Evolutionary conservation across 306 rosid species (phyloP).

Genomic region (Vicia faba): DNA sequence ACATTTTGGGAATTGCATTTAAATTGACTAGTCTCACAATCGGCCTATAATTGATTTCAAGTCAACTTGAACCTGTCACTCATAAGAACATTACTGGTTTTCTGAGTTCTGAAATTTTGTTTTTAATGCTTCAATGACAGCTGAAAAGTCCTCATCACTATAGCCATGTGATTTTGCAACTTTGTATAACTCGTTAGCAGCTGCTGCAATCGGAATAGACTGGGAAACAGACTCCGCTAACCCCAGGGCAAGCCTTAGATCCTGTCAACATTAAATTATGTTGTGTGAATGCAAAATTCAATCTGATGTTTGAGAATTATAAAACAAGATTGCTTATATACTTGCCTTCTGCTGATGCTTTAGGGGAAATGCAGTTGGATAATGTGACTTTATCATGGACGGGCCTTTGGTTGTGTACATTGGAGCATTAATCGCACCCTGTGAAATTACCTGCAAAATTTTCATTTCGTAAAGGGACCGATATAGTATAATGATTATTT

Average conservation of each 20-base stretch:
- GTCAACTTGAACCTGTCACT: conserved; percentile 1
- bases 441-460: conserved; percentile 81
- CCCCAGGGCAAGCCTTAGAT: conserved; percentile 88
- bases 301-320: neutral
- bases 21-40: conserved; percentile 8
- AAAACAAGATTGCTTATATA: conserved; percentile 20
- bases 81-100: conserved; percentile 24
- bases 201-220: conserved; percentile 85
- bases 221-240: conserved; percentile 94
- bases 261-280: conserved; percentile 55
- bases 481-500: conserved; percentile 1
- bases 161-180: conserved; percentile 90
- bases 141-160: conserved; percentile 90
- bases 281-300: neutral
- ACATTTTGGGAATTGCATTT: conserved; percentile 25
- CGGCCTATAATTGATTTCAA: conserved; percentile 1
- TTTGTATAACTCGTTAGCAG: conserved; percentile 89
- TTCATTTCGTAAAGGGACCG: conserved; percentile 11
- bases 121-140: conserved; percentile 89
- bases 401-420: conserved; percentile 91
- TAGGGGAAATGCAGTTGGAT: conserved; percentile 89
- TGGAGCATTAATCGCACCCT: conserved; percentile 93
- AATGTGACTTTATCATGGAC: conserved; percentile 79
- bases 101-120: conserved; percentile 56
- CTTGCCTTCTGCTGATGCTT: conserved; percentile 98